Evolutionary conservation across 78 protist genomes (phyloP).

Genomic region (Monocercomonoides exilis): DNA sequence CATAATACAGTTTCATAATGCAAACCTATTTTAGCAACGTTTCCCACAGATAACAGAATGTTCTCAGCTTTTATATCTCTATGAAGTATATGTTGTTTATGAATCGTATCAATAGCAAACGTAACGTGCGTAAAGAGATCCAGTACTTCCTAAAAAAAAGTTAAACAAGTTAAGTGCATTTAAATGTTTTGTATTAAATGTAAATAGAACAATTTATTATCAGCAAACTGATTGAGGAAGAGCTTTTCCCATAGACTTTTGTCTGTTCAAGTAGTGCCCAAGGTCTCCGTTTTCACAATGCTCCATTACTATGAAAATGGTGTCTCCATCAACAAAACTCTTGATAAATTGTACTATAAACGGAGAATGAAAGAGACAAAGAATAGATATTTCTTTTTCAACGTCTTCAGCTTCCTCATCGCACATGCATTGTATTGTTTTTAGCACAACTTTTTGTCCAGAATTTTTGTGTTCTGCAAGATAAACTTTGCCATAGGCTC

Average conservation of each 20-base stretch:
- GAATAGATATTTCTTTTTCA: neutral
- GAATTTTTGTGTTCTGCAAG: neutral
- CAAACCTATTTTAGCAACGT: neutral
- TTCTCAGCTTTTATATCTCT: neutral
- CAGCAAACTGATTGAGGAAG: too few relatives aligned
- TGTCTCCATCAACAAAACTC: neutral
- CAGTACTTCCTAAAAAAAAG: neutral
- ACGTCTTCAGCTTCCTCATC: neutral
- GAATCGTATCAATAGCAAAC: neutral
- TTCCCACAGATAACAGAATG: neutral
- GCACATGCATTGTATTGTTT: neutral
- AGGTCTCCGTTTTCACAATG: neutral
- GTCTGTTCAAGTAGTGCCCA: too few relatives aligned
- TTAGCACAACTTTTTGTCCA: neutral
- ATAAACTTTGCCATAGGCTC: neutral
- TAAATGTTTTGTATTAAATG: too few relatives aligned
- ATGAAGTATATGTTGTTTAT: neutral
- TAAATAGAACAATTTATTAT: too few relatives aligned
- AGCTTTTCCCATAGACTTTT: too few relatives aligned
- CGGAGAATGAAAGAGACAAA: neutral
- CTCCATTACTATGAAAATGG: neutral
- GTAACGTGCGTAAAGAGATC: neutral
- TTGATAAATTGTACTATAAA: neutral
- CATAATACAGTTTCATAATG: neutral
- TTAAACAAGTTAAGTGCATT: too few relatives aligned